Evolutionary conservation across 768 basidiomycete genomes (phyloP), one percentile per base, ranked within the genome.

Genomic region (Boletus vinaceobasis): DNA sequence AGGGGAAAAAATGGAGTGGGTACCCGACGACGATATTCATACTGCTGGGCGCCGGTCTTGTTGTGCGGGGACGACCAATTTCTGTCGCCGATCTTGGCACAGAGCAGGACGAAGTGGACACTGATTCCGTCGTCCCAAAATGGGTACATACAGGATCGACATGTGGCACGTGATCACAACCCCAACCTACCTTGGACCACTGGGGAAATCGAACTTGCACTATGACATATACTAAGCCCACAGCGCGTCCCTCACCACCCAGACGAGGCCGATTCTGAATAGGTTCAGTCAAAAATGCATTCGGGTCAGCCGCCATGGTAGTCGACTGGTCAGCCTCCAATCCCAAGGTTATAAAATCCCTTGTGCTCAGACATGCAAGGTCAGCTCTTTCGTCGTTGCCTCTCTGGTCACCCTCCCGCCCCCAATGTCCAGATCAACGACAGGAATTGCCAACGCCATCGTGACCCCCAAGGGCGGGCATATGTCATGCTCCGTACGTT

Each of bases 21-120:
- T 62, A 2, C 50, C 60, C 27, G 53, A 61, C 59, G 36, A 23
- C 4, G 48, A 26, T 56, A 54, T 61, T 66, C 66, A 63, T 64
- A 66, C 53, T 26, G 8, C 53, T 7, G n/a, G 8, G 15, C 26
- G 10, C 33, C 38, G 10, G 26, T 4, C 13, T 19, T 19, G 36
- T 56, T 46, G 29, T 55, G 23, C 37, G 8, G 31, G 42, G n/a
- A 51, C 48, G 17, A n/a, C 7, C 7, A 27, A 29, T 44, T 44
- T 45, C 3, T 21, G 26, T 19, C 37, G 14, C 26, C 8, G 7
- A 45, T 14, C 9, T 5, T 23, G 23, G 23, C 46, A 63, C 52
- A 64, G 64, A 50, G 62, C 49, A 64, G n/a, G n/a, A n/a, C n/a
- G n/a, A n/a, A n/a, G n/a, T 23, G 7, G 36, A 6, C 35, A 33